Evolutionary conservation across 306 rosid species (phyloP), one percentile per base, ranked within the genome.

Genomic region (Psophocarpus tetragonolobus): DNA sequence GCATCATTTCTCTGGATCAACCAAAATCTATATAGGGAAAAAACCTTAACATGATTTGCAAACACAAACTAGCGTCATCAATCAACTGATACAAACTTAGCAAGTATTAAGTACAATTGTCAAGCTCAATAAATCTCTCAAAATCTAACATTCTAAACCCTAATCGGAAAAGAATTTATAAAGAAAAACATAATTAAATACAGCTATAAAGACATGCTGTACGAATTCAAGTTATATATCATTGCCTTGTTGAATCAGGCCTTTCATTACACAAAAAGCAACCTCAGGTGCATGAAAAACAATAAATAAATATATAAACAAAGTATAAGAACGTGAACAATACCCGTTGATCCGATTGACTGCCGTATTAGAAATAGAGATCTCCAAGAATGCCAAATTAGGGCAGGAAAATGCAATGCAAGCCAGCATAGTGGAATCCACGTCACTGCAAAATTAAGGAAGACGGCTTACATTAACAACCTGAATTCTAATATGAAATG

Each of bases 351-450:
- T 91, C 51, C 99, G 90, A 88, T 87, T 96, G 56, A 76, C 21
- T 29, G 97, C 88, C 21, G 78, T 32, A 60, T 84, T 78, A 51
- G 58, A 36, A 84, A 85, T 4, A 3, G 77, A 79, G 76, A 92
- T 87, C 93, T 91, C 98, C 91, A 96, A 92, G 85, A 51, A 51
- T 18, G 1, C 5, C 21, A 72, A 76, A 86, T 88, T 91, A 41
- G 98, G 98, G 82, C 99, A 96, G 3, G 99, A 92, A 47, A 93
- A 96, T 26, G 99, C 97, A 78, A 96, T 85, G 76, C 98, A 96
- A 15, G 97, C 99, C 67, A 96, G 86, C 96, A 92, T 87, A 27
- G 97, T 96, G 4, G 99, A 91, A 78, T 96, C 98, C 17, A 91
- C 64, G 75, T 96, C 92, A 75, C 99, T 96, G 90, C 85, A 73